These are phyloP conservation scores for Gaeumannomyces sp. DNA, from an alignment of 2,329 filamentous ascomycete genomes.

Conservation along the genomic window DNA sequence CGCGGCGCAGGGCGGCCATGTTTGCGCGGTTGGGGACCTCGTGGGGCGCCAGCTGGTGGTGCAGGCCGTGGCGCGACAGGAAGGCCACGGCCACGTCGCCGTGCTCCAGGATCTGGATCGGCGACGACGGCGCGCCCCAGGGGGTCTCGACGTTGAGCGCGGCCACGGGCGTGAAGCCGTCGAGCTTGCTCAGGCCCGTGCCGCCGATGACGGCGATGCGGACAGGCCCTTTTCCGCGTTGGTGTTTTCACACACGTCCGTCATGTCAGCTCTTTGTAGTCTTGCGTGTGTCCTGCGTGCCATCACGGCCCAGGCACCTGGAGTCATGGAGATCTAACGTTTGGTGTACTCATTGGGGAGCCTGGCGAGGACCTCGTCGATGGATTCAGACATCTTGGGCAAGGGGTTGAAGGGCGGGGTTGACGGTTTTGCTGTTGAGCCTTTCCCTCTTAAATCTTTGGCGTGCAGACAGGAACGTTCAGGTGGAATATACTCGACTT, in stretches of 20 bases:
- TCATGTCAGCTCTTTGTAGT: not conserved
- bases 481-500: not conserved
- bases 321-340: not conserved
- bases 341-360: conserved; percentile 10
- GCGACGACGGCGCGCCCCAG: conserved; percentile 73
- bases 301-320: not conserved
- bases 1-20: conserved; percentile 87
- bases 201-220: conserved; percentile 88
- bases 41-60: conserved; percentile 88
- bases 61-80: conserved; percentile 80
- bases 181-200: conserved; percentile 82
- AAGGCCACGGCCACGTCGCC: conserved; percentile 79
- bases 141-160: conserved; percentile 72
- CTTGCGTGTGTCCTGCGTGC: not conserved
- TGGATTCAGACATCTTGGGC: conserved; percentile 4
- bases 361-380: conserved; percentile 6
- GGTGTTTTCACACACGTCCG: not conserved
- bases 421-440: not conserved
- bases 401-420: not conserved
- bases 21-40: conserved; percentile 95
- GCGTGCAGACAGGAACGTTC: not conserved
- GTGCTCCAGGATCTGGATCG: conserved; percentile 85
- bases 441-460: not conserved
- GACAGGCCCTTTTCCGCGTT: conserved; percentile 49
- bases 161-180: conserved; percentile 80